A percentile compares a stretch with the other conserved stretches of the same genome.
These are phyloP conservation scores for Eustoma russellianum DNA, from an alignment of 257 asterid species.

Conservation along the genomic window DNA sequence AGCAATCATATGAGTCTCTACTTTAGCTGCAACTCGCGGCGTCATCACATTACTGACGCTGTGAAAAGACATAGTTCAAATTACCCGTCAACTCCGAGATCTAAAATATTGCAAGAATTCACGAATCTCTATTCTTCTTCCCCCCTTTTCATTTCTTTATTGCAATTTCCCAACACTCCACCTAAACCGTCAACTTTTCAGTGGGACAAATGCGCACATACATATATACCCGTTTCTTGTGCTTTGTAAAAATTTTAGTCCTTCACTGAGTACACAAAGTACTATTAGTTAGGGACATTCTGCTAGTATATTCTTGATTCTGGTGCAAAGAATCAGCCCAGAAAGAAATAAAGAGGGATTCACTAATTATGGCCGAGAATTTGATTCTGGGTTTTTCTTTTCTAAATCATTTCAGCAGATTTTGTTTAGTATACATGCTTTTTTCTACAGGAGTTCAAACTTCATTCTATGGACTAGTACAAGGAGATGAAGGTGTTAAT, in stretches of 20 bases:
- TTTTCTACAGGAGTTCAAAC: constrained; percentile 16
- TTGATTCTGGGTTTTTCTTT: constrained; percentile 35
- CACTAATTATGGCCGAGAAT: constrained; percentile 28
- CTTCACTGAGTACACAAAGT: neutral
- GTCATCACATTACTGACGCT: too few relatives aligned
- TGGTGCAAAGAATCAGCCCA: too few relatives aligned
- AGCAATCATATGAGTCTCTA: too few relatives aligned
- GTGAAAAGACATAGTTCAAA: neutral
- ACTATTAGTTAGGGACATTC: constrained; percentile 2
- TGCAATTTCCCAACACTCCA: neutral
- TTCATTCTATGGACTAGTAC: constrained; percentile 31
- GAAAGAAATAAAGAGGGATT: neutral
- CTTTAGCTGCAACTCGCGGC: too few relatives aligned
- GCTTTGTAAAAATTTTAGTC: neutral
- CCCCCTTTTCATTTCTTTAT: too few relatives aligned
- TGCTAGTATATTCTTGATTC: too few relatives aligned
- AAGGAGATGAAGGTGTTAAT: constrained; percentile 13
- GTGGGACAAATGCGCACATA: neutral
- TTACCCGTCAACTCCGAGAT: constrained; percentile 24
- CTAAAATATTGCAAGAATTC: constrained; percentile 16
- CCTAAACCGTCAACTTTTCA: neutral
- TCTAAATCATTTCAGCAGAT: constrained; percentile 17
- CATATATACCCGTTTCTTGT: neutral
- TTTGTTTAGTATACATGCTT: constrained; percentile 16
- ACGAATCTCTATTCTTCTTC: constrained; percentile 8